phyloP scores from a whole-genome alignment of 169 alveolate species.

The Cryptosporidium xiaoi region DNA sequence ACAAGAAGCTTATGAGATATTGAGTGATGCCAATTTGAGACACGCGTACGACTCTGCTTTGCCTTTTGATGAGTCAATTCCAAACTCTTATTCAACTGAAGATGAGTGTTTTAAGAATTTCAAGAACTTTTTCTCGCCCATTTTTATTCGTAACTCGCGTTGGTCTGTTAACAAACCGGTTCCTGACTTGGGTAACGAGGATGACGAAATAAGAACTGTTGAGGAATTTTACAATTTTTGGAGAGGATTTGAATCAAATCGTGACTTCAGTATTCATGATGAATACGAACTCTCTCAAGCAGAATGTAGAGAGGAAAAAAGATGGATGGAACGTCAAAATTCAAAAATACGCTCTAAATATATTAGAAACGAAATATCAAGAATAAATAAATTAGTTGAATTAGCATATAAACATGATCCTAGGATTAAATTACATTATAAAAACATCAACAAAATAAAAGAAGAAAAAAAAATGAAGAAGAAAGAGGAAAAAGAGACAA shows the following conservation, averaged over 20 bases:
- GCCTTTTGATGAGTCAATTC: constrained; percentile 93
- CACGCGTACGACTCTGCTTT: constrained; percentile 91
- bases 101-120: constrained; percentile 82
- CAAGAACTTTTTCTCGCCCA: constrained; percentile 82
- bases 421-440: constrained; percentile 82
- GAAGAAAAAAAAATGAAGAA: constrained; percentile 80
- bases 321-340: constrained; percentile 95
- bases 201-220: constrained; percentile 86
- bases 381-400: constrained; percentile 91
- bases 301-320: constrained; percentile 91
- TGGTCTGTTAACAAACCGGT: constrained; percentile 93
- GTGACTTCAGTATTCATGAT: constrained; percentile 91
- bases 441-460: constrained; percentile 81
- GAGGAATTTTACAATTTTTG: constrained; percentile 91
- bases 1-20: constrained; percentile 92
- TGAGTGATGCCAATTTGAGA: constrained; percentile 88
- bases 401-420: constrained; percentile 90
- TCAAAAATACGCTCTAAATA: constrained; percentile 88
- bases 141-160: constrained; percentile 83
- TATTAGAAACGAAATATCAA: constrained; percentile 86
- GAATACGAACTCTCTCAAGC: constrained; percentile 92
- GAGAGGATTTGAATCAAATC: constrained; percentile 89
- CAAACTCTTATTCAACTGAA: constrained; percentile 82
- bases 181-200: constrained; percentile 90
- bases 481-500: constrained; percentile 80